These are phyloP conservation scores for Crithidia mellificae DNA, from an alignment of 208 protist species.

Conservation along the genomic window DNA sequence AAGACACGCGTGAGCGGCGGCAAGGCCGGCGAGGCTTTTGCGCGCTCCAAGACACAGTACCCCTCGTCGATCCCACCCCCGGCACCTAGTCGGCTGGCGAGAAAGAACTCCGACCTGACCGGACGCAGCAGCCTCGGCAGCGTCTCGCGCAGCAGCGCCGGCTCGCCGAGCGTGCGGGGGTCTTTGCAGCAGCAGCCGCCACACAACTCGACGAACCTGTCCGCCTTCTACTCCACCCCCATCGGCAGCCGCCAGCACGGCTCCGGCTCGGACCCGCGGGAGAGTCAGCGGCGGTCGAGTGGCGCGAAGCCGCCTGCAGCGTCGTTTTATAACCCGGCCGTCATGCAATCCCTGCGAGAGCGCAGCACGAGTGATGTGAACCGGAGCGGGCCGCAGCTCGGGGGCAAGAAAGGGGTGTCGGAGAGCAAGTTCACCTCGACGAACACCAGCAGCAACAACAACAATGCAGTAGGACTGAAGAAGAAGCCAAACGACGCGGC, in stretches of 20 bases:
- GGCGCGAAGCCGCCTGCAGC: conserved; percentile 1
- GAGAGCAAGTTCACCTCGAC: not conserved
- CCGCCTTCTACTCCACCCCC: conserved; percentile 1
- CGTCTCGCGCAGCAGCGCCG: conserved; percentile 11
- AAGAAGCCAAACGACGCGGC: not conserved
- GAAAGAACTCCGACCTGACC: conserved; percentile 6
- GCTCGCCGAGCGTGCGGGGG: conserved; percentile 12
- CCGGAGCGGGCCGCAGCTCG: not conserved
- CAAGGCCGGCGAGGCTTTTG: conserved; percentile 16
- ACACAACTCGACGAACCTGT: conserved; percentile 15
- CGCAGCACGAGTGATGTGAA: conserved; percentile 50
- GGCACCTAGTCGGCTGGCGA: not conserved
- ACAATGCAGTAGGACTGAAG: not conserved
- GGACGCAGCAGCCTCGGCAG: conserved; percentile 14
- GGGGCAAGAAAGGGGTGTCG: not conserved
- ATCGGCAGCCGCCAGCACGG: not conserved
- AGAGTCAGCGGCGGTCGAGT: conserved; percentile 6
- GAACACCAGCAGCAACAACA: conserved; percentile 4
- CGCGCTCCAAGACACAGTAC: conserved; percentile 30
- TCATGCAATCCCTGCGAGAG: conserved; percentile 46
- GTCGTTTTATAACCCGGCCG: conserved; percentile 45
- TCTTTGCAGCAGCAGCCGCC: conserved; percentile 15
- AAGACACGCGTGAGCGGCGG: conserved; percentile 8
- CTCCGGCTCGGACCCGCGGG: conserved; percentile 9
- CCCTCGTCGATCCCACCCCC: not conserved